These are phyloP conservation scores for Plasmodium chabaudi DNA, from an alignment of 169 alveolate genomes.

Conservation along the genomic window DNA sequence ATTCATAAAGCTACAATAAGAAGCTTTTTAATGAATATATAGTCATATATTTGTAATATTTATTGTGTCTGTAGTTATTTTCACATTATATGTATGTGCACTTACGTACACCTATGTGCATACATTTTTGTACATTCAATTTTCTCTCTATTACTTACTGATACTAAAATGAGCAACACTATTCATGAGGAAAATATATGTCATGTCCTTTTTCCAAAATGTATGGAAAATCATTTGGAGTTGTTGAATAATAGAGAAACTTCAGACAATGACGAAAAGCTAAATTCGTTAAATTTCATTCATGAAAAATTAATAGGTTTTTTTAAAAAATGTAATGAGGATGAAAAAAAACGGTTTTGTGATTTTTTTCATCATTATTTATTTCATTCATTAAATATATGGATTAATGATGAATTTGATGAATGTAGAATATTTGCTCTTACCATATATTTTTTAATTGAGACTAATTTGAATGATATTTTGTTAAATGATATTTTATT, in stretches of 20 bases:
- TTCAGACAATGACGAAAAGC: slow-evolving; percentile 44
- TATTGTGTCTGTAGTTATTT: too few relatives aligned
- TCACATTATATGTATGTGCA: not conserved
- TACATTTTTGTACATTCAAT: not conserved
- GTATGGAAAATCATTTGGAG: slow-evolving; percentile 26
- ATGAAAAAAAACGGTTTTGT: slow-evolving; percentile 38
- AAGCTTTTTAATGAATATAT: too few relatives aligned
- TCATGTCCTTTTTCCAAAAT: not conserved
- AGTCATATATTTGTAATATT: too few relatives aligned
- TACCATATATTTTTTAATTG: slow-evolving; percentile 33
- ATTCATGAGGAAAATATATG: slow-evolving; percentile 21
- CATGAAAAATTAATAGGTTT: slow-evolving; percentile 42
- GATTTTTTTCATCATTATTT: slow-evolving; percentile 31
- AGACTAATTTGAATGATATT: slow-evolving; percentile 29
- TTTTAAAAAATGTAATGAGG: slow-evolving; percentile 33
- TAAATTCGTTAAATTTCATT: slow-evolving; percentile 36
- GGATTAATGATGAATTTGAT: slow-evolving; percentile 68
- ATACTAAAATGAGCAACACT: slow-evolving; percentile 10
- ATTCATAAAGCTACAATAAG: too few relatives aligned
- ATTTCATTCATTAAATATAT: slow-evolving; percentile 20
- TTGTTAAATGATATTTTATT: slow-evolving; percentile 46
- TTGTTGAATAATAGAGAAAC: slow-evolving; percentile 12
- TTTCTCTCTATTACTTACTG: not conserved
- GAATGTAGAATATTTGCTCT: slow-evolving; percentile 53
- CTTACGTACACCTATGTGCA: not conserved